Conservation (phyloP, 805 yeast species). For the Candida pini region DNA sequence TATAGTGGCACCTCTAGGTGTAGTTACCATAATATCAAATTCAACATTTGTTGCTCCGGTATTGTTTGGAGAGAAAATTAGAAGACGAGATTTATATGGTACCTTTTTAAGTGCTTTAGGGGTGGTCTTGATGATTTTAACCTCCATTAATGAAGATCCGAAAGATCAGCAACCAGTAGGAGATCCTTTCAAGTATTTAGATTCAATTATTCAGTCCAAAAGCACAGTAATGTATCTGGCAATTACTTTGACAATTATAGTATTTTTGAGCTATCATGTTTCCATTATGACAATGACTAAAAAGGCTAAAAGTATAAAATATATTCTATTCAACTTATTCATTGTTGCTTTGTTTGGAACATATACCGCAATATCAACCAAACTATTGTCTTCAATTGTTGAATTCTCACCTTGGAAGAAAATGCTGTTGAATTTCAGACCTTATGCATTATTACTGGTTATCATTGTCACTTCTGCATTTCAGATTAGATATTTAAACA, state of each 20-base stretch:
- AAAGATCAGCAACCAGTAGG: slow-evolving; percentile 8
- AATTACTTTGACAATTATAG: slow-evolving; percentile 15
- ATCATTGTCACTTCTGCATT: slow-evolving; percentile 34
- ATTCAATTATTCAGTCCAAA: slow-evolving; percentile 21
- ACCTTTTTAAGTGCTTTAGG: slow-evolving; percentile 37
- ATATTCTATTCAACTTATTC: slow-evolving; percentile 27
- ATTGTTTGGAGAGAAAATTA: slow-evolving; percentile 35
- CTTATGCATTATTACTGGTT: slow-evolving; percentile 29
- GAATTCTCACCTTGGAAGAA: slow-evolving; percentile 21
- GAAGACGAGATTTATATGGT: slow-evolving; percentile 32
- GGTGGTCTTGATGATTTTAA: slow-evolving; percentile 35
- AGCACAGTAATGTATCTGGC: slow-evolving; percentile 23
- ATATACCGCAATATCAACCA: slow-evolving; percentile 41
- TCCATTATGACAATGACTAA: slow-evolving; percentile 2
- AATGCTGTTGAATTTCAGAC: slow-evolving; percentile 22
- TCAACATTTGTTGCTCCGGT: slow-evolving; percentile 42
- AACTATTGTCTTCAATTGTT: slow-evolving; percentile 31
- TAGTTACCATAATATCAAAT: slow-evolving; percentile 42
- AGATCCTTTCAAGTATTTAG: slow-evolving; percentile 25
- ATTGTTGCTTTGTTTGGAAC: slow-evolving; percentile 43
- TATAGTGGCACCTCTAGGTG: slow-evolving; percentile 45
- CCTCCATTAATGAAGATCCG: slow-evolving; percentile 24
- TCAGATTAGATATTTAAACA: slow-evolving; percentile 35
- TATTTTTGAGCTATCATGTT: slow-evolving; percentile 9
- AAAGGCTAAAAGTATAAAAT: slow-evolving; percentile 7